A percentile compares a stretch with the other conserved stretches of the same genome.
Conservation (phyloP, 805 yeast species). For the Yamadazyma akitaensis region DNA sequence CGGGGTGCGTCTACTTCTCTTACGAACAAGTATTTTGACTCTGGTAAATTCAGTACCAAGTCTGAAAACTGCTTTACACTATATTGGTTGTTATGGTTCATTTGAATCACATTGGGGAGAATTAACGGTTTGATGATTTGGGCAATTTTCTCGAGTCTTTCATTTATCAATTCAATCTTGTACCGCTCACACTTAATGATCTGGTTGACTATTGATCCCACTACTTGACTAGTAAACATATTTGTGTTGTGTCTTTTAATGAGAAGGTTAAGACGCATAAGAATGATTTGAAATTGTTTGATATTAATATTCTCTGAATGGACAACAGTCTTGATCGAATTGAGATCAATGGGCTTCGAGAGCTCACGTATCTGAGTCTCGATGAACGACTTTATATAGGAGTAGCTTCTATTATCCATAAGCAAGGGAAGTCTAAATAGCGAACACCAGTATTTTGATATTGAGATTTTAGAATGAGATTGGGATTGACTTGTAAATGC, state of each 20-base stretch:
- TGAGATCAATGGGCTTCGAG: constrained; percentile 25
- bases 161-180: constrained; percentile 26
- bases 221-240: constrained; percentile 27
- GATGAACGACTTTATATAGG: constrained; percentile 30
- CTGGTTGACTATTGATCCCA: constrained; percentile 36
- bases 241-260: constrained; percentile 25
- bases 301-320: constrained; percentile 8
- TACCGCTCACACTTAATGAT: constrained; percentile 30
- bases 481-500: no score
- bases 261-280: constrained; percentile 12
- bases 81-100: neutral
- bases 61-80: constrained; percentile 19
- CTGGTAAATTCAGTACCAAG: constrained; percentile 32
- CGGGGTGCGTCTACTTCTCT: neutral
- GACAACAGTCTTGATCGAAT: constrained; percentile 16
- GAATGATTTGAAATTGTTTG: constrained; percentile 10
- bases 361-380: constrained; percentile 29
- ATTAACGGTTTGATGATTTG: constrained; percentile 25
- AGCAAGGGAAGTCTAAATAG: neutral
- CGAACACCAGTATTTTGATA: neutral
- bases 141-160: constrained; percentile 21
- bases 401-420: constrained; percentile 5
- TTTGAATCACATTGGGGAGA: constrained; percentile 18
- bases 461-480: neutral
- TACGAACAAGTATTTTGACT: constrained; percentile 24